A percentile compares a stretch with the other conserved stretches of the same genome.
phyloP scores from a whole-genome alignment of 345 rosid species.

The Carallia pectinifolia region DNA sequence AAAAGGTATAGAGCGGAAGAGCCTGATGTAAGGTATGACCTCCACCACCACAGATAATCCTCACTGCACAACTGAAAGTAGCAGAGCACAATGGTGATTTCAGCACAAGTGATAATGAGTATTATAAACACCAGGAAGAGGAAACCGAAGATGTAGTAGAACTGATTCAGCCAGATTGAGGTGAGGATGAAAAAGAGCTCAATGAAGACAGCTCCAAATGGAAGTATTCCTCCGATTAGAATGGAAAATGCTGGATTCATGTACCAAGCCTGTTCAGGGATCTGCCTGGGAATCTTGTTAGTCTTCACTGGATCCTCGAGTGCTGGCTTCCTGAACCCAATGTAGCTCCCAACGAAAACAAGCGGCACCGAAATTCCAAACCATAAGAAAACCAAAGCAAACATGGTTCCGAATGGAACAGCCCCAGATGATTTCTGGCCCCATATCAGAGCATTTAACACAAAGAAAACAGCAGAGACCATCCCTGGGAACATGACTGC shows the following conservation, averaged over 20 bases:
- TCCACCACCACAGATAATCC: slow-evolving; percentile 91
- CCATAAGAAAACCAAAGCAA: slow-evolving; percentile 70
- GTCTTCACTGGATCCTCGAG: slow-evolving; percentile 78
- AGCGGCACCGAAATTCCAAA: slow-evolving; percentile 79
- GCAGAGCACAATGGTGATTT: slow-evolving; percentile 73
- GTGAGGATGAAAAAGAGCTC: slow-evolving; percentile 87
- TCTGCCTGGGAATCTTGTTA: slow-evolving; percentile 76
- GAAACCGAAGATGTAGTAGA: slow-evolving; percentile 85
- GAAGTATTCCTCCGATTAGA: slow-evolving; percentile 73
- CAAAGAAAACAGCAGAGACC: slow-evolving; percentile 61
- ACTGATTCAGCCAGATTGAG: slow-evolving; percentile 88
- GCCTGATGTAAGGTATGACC: slow-evolving; percentile 82
- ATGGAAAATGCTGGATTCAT: slow-evolving; percentile 77
- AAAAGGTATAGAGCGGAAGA: slow-evolving; percentile 73
- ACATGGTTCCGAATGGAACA: slow-evolving; percentile 89
- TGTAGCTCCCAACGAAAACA: slow-evolving; percentile 59
- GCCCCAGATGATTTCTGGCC: slow-evolving; percentile 87
- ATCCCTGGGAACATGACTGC: slow-evolving; percentile 71
- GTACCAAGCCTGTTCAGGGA: slow-evolving; percentile 87
- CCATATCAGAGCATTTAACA: slow-evolving; percentile 73
- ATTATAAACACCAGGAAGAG: slow-evolving; percentile 69
- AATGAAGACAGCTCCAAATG: slow-evolving; percentile 80
- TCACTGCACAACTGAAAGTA: slow-evolving; percentile 85
- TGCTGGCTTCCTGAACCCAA: slow-evolving; percentile 72
- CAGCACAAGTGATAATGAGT: slow-evolving; percentile 69